Evolutionary conservation across 2,329 filamentous ascomycete genomes (phyloP), one percentile per base, ranked within the genome.

Genomic region (Lecanicillium sp.): DNA sequence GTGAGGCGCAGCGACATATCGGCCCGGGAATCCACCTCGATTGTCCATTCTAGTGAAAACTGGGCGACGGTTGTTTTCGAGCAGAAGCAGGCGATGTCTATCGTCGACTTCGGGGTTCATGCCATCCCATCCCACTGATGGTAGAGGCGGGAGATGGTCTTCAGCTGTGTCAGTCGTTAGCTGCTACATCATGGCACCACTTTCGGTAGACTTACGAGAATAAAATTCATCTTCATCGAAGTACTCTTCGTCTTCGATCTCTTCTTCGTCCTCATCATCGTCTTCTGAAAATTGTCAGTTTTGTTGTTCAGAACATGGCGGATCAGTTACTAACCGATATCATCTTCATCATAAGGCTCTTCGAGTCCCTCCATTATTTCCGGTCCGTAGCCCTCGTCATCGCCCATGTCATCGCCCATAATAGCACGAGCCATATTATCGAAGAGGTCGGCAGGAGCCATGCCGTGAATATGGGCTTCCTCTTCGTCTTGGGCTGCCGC

Each of bases 221-320:
- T 77, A 47, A 10, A 44, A 79, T 26, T 75, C 74, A 20, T 79
- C 77, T 51, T 81, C 78, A 52, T 80, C 83, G 50, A 78, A 70
- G 57, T 81, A 81, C 47, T 82, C 77, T 17, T 81, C 79, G 43
- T 88, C 85, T 37, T 83, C 83, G 55, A 86, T 77, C 19, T 84
- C 80, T 36, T 84, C 83, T 33, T 86, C 84, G 15, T 86, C 83
- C 39, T 89, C 87, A 4, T 80, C 77, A 5, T 78, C 76, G 33
- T 73, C 71, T 44, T 73, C 65, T 67, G 33, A 38, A 17, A 9
- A 58, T 43, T 62, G 56, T 63, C 53, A 60, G 55, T 41, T 32
- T 24, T 17, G 32, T 12, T 24, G 35, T 14, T 8, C 27, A 29
- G 14, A 8, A 29, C 14, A 29, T 29, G 7, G 27, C 8, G 7